Evolutionary conservation across 1,284 basidiomycete genomes (phyloP).

Genomic region (Sphaerobolus stellatus): DNA sequence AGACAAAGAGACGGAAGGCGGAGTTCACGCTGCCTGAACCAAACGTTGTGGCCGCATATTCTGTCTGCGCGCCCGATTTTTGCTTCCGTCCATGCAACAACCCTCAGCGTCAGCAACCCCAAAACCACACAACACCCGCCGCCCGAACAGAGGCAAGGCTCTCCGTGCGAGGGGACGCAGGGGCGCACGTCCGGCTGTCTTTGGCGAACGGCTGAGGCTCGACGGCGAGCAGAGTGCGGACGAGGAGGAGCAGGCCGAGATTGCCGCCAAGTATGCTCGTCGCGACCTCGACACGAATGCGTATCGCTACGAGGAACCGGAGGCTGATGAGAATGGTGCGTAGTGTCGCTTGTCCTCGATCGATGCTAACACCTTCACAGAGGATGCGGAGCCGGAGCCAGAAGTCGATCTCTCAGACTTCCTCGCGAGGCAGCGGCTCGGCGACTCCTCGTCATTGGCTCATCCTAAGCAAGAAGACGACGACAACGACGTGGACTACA

Average conservation of each 20-base stretch:
- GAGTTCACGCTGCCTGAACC: too few relatives aligned
- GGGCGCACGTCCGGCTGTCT: conserved; percentile 64
- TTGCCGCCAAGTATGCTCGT: conserved; percentile 44
- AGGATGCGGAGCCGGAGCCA: conserved; percentile 61
- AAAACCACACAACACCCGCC: too few relatives aligned
- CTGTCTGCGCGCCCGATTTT: too few relatives aligned
- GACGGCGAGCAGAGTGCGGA: conserved; percentile 47
- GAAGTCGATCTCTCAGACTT: conserved; percentile 71
- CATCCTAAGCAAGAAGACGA: conserved; percentile 41
- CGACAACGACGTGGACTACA: conserved; percentile 59
- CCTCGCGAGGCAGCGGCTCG: conserved; percentile 57
- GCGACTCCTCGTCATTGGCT: conserved; percentile 35
- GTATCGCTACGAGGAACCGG: conserved; percentile 68
- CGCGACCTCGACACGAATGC: conserved; percentile 64
- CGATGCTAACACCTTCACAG: conserved; percentile 32
- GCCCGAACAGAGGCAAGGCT: conserved; percentile 61
- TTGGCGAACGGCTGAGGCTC: conserved; percentile 54
- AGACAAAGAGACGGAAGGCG: too few relatives aligned
- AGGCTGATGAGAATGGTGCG: conserved; percentile 66
- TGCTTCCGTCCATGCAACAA: too few relatives aligned
- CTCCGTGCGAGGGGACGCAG: conserved; percentile 63
- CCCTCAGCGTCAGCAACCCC: too few relatives aligned
- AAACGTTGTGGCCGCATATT: too few relatives aligned
- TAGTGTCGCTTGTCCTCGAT: not conserved
- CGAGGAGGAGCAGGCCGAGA: conserved; percentile 41